Evolutionary conservation across 139 green algal species (phyloP), one percentile per base, ranked within the genome.

Genomic region (Chlamydomonas schloesseri): DNA sequence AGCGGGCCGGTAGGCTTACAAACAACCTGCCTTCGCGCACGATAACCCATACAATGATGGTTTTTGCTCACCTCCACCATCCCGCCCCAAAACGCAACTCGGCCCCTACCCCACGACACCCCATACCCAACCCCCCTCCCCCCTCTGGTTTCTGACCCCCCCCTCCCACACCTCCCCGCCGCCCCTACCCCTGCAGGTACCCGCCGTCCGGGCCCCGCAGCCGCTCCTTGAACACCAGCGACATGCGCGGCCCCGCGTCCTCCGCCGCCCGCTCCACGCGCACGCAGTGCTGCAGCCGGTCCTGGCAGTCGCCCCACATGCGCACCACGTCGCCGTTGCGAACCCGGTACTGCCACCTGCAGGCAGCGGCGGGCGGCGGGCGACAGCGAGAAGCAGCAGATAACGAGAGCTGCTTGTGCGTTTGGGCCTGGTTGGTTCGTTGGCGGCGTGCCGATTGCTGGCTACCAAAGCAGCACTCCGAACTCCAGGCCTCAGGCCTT

Each of bases 221-320:
- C n/a, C 90, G 80, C 84, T 91, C 73, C 76, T 93, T 93, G 81
- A 89, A 93, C 46, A 93, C 90, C 64, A 93, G 82, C 47, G 83
- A 90, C 71, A 93, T 83, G n/a, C 90, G 87, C 13, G 87, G 87
- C 23, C 87, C 90, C 23, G 87, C 74, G 46, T 88, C 90, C 28
- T 64, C 70, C 29, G 90, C 80, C 0, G 9, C 53, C 34, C 68
- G 68, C 81, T 87, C 81, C 53, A 87, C 81, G 11, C 53, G 34
- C 9, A 78, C 33, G 53, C 80, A 86, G 58, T 90, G 87, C 81
- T 90, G 87, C 67, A 90, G 73, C n/a, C 57, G 47, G 55, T 62
- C n/a, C 67, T 92, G 89, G 75, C 89, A 92, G 75, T 92, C 89
- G 33, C 75, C 90, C 58, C 77, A 92, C 90, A 93, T 93, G 36